A percentile compares a stretch with the other conserved stretches of the same genome.
Evolutionary conservation across 2,329 filamentous ascomycete genomes (phyloP).

Genomic region (Trichoderma asperellum): DNA sequence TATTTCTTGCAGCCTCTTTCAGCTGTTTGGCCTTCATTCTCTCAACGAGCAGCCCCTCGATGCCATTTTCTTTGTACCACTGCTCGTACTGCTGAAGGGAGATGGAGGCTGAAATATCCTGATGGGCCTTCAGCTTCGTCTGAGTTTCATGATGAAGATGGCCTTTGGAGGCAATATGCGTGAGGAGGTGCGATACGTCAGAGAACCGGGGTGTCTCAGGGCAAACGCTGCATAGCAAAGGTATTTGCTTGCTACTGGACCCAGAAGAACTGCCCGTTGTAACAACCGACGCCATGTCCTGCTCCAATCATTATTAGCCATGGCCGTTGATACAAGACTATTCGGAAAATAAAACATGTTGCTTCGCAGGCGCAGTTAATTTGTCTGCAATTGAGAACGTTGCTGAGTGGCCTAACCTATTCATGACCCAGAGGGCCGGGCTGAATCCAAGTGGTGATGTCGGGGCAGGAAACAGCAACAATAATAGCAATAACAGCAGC

Average conservation of each 20-base stretch:
- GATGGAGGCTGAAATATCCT: slow-evolving; percentile 66
- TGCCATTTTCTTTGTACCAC: slow-evolving; percentile 75
- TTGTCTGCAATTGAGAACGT: not conserved
- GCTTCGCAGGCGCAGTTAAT: not conserved
- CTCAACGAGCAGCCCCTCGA: slow-evolving; percentile 75
- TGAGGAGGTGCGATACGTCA: slow-evolving; percentile 88
- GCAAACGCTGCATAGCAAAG: slow-evolving; percentile 82
- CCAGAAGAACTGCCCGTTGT: slow-evolving; percentile 32
- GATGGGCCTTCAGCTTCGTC: slow-evolving; percentile 70
- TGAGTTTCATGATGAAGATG: slow-evolving; percentile 86
- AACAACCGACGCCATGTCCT: slow-evolving; percentile 46
- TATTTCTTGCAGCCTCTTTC: slow-evolving; percentile 63
- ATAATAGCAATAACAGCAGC: slow-evolving; percentile 28
- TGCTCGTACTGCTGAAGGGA: slow-evolving; percentile 70
- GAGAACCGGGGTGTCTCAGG: slow-evolving; percentile 80
- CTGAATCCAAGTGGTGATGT: slow-evolving; percentile 14
- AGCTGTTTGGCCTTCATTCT: slow-evolving; percentile 76
- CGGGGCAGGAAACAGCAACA: slow-evolving; percentile 33
- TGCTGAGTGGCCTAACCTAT: slow-evolving; percentile 23
- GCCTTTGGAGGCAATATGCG: slow-evolving; percentile 90
- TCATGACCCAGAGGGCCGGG: slow-evolving; percentile 16
- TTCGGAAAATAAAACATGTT: not conserved
- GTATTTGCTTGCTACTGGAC: slow-evolving; percentile 51
- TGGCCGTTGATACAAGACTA: not conserved
- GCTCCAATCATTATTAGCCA: slow-evolving; percentile 29